Evolutionary conservation across 257 asterid genomes (phyloP), one percentile per base, ranked within the genome.

Genomic region (Fraxinus cuspidata): DNA sequence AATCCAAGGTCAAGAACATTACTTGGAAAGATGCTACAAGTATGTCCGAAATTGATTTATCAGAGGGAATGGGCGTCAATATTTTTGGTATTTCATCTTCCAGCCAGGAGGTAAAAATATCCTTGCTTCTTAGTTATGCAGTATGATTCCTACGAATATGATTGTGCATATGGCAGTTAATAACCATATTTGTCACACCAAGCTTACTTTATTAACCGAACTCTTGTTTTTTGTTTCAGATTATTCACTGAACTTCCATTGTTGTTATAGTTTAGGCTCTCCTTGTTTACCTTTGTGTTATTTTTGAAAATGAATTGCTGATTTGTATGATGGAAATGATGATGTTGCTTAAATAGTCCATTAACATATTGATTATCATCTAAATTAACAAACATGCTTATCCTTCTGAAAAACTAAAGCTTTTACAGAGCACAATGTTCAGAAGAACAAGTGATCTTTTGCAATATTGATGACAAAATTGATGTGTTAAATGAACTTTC

Each of bases 11-110:
- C 32, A 81, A 79, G 81, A 77, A 80, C 53, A 71, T 76, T 29
- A 49, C 84, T 70, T 78, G 56, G 25, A 81, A 82, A 79, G 77
- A 74, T 76, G 81, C 71, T 69, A 72, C 78, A 32, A 65, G 72
- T 79, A 92, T 49, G 32, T 42, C 76, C 11, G 97, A 93, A 23
- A 74, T 92, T 71, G 97, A 91, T 85, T 85, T 93, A n/a, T 89
- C 94, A 0, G 97, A 92, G 70, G 98, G 92, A 82, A 74, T 93
- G 84, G 94, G 93, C 53, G 74, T 75, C 74, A 96, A 92, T 76
- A 89, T 95, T 90, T 93, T 95, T 53, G 97, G 92, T 35, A 77
- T 83, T 76, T 69, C 87, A 25, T 84, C 96, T 76, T 81, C 94
- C 56, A 72, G 78, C 58, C 92, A 92, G 79, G 97, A 93, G 98